Evolutionary conservation across 108 stramenopile species (phyloP).

Genomic region (Cyclostephanos tholiformis): DNA sequence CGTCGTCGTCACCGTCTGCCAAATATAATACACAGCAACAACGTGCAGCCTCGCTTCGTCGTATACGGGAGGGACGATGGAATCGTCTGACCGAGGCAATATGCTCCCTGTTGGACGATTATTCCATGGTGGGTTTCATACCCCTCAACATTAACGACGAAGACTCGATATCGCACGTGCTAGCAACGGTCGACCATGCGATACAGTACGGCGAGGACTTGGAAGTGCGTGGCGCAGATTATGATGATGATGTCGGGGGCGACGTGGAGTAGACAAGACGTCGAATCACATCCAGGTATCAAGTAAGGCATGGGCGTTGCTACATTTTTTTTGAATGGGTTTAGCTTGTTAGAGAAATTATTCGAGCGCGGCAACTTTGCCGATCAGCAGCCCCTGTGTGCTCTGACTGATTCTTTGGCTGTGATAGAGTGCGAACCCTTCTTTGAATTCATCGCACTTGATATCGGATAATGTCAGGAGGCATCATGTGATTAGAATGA

Average conservation of each 20-base stretch:
- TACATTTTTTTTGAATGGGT: no score
- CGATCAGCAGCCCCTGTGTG: no score
- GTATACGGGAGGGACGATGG: conserved; percentile 47
- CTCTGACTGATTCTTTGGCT: no score
- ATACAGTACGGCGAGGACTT: conserved; percentile 96
- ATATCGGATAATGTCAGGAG: no score
- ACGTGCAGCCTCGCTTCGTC: neutral
- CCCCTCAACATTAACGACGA: conserved; percentile 94
- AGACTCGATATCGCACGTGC: conserved; percentile 82
- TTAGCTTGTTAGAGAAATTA: no score
- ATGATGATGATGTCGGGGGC: conserved; percentile 53
- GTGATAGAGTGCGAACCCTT: no score
- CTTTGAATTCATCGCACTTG: no score
- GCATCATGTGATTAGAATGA: no score
- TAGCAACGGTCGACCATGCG: conserved; percentile 90
- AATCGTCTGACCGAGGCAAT: conserved; percentile 86
- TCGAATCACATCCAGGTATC: neutral
- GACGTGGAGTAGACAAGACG: conserved; percentile 10
- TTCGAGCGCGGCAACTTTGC: no score
- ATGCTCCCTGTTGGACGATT: conserved; percentile 92
- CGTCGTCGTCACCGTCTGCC: neutral
- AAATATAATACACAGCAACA: neutral
- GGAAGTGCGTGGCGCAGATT: conserved; percentile 79
- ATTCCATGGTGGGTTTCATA: conserved; percentile 93
- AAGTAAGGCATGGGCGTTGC: no score